Conservation (phyloP, 2,329 filamentous ascomycete species). For the Alternaria atra region DNA sequence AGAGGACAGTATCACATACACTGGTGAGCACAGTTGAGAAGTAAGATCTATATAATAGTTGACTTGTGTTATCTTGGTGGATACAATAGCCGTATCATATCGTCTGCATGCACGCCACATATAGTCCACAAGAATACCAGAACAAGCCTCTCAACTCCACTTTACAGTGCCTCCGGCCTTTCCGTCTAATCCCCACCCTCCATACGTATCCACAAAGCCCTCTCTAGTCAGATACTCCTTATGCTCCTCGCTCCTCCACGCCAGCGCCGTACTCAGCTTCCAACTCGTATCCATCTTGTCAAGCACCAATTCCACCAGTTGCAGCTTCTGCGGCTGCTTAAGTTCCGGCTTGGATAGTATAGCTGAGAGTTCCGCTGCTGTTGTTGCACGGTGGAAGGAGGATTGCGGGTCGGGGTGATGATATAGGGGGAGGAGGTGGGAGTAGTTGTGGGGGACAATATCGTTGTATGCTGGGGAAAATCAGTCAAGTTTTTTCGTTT, state of each 20-base stretch:
- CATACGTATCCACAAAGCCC: conserved; percentile 51
- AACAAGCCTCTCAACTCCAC: conserved; percentile 26
- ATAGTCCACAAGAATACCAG: not conserved
- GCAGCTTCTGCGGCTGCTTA: conserved; percentile 41
- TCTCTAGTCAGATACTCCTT: conserved; percentile 50
- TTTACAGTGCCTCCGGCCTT: conserved; percentile 31
- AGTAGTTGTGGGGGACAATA: conserved; percentile 52
- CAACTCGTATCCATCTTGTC: conserved; percentile 39
- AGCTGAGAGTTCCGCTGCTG: conserved; percentile 50
- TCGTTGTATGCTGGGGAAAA: conserved; percentile 48
- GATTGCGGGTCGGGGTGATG: conserved; percentile 40
- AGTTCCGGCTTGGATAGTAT: conserved; percentile 45
- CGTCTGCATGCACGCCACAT: no score
- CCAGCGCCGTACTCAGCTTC: conserved; percentile 52
- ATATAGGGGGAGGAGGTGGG: conserved; percentile 53
- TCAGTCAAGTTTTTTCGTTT: conserved; percentile 4
- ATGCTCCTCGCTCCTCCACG: conserved; percentile 46
- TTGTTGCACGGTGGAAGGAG: conserved; percentile 50
- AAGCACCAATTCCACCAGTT: conserved; percentile 56
- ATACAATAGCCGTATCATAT: not conserved
- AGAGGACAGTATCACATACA: not conserved
- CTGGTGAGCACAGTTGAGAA: not conserved
- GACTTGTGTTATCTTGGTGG: not conserved
- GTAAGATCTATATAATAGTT: not conserved
- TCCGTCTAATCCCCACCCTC: conserved; percentile 40